Evolutionary conservation across 306 rosid species (phyloP), one percentile per base, ranked within the genome.

Genomic region (Chamaecrista fasciculata): DNA sequence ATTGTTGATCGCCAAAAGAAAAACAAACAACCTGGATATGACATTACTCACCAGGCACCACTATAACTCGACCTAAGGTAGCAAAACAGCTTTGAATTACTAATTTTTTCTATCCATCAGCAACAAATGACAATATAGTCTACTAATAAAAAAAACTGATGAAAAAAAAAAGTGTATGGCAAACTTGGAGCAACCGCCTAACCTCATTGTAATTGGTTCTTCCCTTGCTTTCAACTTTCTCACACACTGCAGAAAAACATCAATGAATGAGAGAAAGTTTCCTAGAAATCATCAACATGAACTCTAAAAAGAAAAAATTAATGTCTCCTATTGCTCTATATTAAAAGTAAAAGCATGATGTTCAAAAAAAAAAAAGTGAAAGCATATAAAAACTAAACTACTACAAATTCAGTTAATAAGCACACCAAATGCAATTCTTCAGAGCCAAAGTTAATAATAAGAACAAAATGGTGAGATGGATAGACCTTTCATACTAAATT

Each of bases 141-240:
- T 33, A 33, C 61, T 6, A 26, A 39, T 12, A 31, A 18, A 47
- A 9, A 19, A 51, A 63, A 67, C 40, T 8, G 29, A 52, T 71
- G 63, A 72, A 68, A 76, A 9, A 34, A 18, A 25, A 55, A 2
- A 37, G 36, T 66, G 68, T 4, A 39, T 16, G 14, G 37, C 14
- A 62, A 74, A 59, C 62, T 51, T 47, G 55, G 69, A 63, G 55
- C 59, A 67, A 78, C 44, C 62, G 66, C 57, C 88, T 77, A 24
- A 93, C 98, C 98, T 93, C 98, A 48, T 90, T 93, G 71, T 93
- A 93, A 61, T 96, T 90, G 62, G 98, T 93, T 80, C 96, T 86
- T 47, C 98, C 98, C 82, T 89, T 90, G 90, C 96, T 90, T 83
- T 93, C 97, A 72, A 93, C 98, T 83, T 90, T 90, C 84, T 93